phyloP scores from a whole-genome alignment of 306 rosid genomes.

The Dalbergia cochinchinensis region DNA sequence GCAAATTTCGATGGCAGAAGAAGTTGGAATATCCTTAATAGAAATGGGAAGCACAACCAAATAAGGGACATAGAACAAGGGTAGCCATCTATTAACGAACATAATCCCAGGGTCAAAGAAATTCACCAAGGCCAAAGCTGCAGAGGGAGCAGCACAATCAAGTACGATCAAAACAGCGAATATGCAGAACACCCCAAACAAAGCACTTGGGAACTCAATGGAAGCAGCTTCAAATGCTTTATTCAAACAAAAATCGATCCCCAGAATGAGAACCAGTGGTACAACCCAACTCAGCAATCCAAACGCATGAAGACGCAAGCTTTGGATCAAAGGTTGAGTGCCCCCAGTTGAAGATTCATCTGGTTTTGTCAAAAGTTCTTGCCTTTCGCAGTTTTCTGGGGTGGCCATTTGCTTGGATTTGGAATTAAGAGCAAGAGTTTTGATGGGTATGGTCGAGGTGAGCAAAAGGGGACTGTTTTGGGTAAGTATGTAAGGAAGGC shows the following conservation, averaged over 20 bases:
- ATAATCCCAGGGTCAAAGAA: slow-evolving; percentile 83
- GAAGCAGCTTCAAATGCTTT: slow-evolving; percentile 65
- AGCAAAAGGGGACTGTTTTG: background rate
- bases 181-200: slow-evolving; percentile 91
- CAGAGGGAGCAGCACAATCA: slow-evolving; percentile 65
- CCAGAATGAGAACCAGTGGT: slow-evolving; percentile 67
- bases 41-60: slow-evolving; percentile 83
- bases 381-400: slow-evolving; percentile 33
- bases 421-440: slow-evolving; percentile 9
- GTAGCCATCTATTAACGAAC: slow-evolving; percentile 88
- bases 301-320: slow-evolving; percentile 57
- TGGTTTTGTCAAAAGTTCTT: slow-evolving; percentile 51
- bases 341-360: slow-evolving; percentile 49
- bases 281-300: slow-evolving; percentile 61
- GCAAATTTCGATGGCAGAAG: slow-evolving; percentile 77
- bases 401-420: slow-evolving; percentile 58
- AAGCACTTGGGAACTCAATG: slow-evolving; percentile 82
- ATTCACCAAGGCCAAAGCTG: slow-evolving; percentile 59
- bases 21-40: slow-evolving; percentile 69
- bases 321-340: slow-evolving; percentile 48
- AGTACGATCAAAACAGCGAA: slow-evolving; percentile 63
- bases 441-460: background rate
- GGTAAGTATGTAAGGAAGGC: background rate
- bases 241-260: slow-evolving; percentile 61
- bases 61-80: slow-evolving; percentile 85